phyloP scores from a whole-genome alignment of 371 early-diverging fungal genomes.

The Apophysomyces trapeziformis region DNA sequence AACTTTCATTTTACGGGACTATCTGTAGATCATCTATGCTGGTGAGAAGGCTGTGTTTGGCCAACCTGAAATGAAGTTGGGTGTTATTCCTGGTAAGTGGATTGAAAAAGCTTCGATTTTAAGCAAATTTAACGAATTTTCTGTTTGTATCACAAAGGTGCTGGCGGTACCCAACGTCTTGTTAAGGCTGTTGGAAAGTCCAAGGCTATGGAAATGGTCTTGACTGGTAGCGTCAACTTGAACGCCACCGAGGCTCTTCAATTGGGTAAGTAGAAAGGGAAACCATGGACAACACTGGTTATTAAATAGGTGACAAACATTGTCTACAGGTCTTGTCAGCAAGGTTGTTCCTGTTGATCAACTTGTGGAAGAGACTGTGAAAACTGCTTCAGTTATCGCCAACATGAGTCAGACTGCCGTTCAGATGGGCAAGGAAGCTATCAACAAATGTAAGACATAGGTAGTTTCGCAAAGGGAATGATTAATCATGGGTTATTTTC shows the following conservation, averaged over 20 bases:
- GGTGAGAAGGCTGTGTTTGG: constrained; percentile 97
- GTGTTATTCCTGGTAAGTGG: constrained; percentile 81
- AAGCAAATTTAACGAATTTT: neutral
- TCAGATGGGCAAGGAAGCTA: constrained; percentile 96
- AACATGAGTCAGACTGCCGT: constrained; percentile 84
- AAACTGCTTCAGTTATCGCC: constrained; percentile 88
- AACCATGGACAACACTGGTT: neutral
- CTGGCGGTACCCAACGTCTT: constrained; percentile 92
- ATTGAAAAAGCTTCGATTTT: neutral
- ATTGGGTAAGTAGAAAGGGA: constrained; percentile 51
- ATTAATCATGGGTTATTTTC: constrained; percentile 9
- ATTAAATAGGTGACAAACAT: neutral
- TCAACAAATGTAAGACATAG: constrained; percentile 79
- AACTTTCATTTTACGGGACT: neutral
- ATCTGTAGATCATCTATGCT: constrained; percentile 91
- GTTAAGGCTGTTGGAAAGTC: constrained; percentile 96
- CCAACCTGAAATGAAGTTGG: constrained; percentile 98
- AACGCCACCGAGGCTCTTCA: constrained; percentile 88
- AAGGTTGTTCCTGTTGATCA: constrained; percentile 87
- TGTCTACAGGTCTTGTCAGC: constrained; percentile 78
- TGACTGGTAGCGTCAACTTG: constrained; percentile 87
- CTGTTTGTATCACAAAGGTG: constrained; percentile 46
- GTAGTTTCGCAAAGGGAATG: neutral
- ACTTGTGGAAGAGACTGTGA: constrained; percentile 90
- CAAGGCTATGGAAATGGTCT: constrained; percentile 97